These are phyloP conservation scores for Alternaria brassicicola DNA, from an alignment of 2,329 filamentous ascomycete species.

Conservation along the genomic window DNA sequence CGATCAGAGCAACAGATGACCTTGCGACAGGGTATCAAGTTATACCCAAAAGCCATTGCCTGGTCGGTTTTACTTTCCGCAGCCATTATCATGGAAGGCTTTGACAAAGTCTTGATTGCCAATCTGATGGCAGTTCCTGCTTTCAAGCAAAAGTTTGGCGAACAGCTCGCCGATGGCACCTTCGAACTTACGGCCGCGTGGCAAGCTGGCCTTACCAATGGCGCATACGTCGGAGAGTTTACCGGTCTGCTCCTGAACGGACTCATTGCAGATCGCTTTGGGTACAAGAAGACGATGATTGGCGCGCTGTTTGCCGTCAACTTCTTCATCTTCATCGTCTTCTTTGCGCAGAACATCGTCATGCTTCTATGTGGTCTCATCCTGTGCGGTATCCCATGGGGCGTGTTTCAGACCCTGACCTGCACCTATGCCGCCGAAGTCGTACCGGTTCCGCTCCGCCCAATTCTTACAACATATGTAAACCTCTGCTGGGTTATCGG, in stretches of 20 bases:
- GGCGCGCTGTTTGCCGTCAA: conserved; percentile 39
- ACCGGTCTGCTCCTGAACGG: conserved; percentile 55
- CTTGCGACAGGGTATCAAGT: conserved; percentile 72
- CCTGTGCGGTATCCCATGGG: conserved; percentile 54
- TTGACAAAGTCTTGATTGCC: conserved; percentile 79
- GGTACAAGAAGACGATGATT: conserved; percentile 50
- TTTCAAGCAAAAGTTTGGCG: conserved; percentile 54
- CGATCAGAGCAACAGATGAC: conserved; percentile 56
- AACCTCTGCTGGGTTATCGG: conserved; percentile 79
- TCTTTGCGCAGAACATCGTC: conserved; percentile 52
- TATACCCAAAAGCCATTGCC: conserved; percentile 84
- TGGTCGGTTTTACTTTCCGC: conserved; percentile 87
- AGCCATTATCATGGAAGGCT: conserved; percentile 90
- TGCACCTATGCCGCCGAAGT: conserved; percentile 63
- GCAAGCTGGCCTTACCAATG: conserved; percentile 56
- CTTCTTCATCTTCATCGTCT: conserved; percentile 45
- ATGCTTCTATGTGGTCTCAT: conserved; percentile 67
- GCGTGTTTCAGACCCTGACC: conserved; percentile 56
- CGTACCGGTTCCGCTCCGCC: conserved; percentile 72
- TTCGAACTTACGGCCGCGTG: conserved; percentile 54
- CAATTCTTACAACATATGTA: conserved; percentile 66
- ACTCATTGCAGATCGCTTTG: conserved; percentile 52
- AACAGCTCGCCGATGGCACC: conserved; percentile 43
- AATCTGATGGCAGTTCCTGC: conserved; percentile 68
- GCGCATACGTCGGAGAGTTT: conserved; percentile 53